Percentiles rank a stretch among this genome's conserved stretches.
Conservation (phyloP, 805 yeast species). For the Spathaspora hagerdaliae region DNA sequence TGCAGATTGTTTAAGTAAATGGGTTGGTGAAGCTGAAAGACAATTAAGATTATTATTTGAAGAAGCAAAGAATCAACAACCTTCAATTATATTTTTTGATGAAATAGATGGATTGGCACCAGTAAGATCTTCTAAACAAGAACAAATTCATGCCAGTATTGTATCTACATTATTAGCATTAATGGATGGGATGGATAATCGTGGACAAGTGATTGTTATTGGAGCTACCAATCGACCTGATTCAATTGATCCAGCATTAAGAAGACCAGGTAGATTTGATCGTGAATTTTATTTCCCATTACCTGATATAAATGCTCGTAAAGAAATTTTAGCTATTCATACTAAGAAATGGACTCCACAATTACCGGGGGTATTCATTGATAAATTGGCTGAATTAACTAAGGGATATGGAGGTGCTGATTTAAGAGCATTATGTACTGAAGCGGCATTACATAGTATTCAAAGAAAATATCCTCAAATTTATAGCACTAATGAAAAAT, state of each 20-base stretch:
- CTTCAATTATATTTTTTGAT: conserved; percentile 93
- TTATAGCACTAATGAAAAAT: conserved; percentile 68
- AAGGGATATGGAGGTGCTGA: conserved; percentile 99
- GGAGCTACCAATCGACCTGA: conserved; percentile 99
- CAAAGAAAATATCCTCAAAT: conserved; percentile 94
- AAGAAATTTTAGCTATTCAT: conserved; percentile 76
- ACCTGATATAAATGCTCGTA: conserved; percentile 78
- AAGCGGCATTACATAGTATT: conserved; percentile 88
- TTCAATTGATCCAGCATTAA: conserved; percentile 94
- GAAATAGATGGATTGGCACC: conserved; percentile 99
- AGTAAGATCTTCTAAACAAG: conserved; percentile 94
- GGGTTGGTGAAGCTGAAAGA: conserved; percentile 99
- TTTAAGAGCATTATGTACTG: conserved; percentile 88
- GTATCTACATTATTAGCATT: conserved; percentile 91
- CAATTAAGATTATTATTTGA: conserved; percentile 87
- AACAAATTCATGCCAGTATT: conserved; percentile 96
- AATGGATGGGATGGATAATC: conserved; percentile 99
- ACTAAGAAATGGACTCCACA: conserved; percentile 88
- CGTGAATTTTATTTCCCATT: conserved; percentile 94
- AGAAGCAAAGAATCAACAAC: conserved; percentile 94
- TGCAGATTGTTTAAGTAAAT: conserved; percentile 92
- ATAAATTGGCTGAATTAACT: conserved; percentile 70
- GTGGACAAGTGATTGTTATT: conserved; percentile 96
- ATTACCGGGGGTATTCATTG: conserved; percentile 51
- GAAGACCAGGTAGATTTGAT: conserved; percentile 97